A percentile compares a stretch with the other conserved stretches of the same genome.
Evolutionary conservation across 495 filamentous ascomycete species (phyloP).

Genomic region (Schizothecium vesticola): DNA sequence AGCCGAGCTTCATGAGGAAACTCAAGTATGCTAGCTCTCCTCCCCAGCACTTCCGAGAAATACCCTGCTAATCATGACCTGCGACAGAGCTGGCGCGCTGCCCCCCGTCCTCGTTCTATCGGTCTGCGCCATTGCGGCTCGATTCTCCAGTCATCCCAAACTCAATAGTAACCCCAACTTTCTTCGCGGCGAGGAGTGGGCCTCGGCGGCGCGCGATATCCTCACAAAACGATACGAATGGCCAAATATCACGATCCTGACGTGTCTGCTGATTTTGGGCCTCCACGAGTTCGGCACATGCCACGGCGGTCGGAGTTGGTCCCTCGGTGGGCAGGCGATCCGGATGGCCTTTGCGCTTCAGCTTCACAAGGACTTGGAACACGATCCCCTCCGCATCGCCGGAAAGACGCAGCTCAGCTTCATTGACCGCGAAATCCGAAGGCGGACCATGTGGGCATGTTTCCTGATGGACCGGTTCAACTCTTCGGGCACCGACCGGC

Average conservation of each 20-base stretch:
- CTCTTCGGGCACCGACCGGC: constrained; percentile 89
- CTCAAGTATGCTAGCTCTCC: constrained; percentile 48
- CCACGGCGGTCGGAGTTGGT: constrained; percentile 93
- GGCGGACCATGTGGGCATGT: constrained; percentile 96
- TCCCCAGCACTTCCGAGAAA: neutral
- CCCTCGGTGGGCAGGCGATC: constrained; percentile 87
- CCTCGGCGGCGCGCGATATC: constrained; percentile 75
- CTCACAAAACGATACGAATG: constrained; percentile 82
- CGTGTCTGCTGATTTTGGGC: constrained; percentile 79
- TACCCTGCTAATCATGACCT: constrained; percentile 21
- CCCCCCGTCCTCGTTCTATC: constrained; percentile 87
- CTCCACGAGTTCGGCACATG: constrained; percentile 96
- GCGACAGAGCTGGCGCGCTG: constrained; percentile 45
- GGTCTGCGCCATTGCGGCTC: constrained; percentile 86
- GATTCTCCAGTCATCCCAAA: constrained; percentile 93
- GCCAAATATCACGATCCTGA: constrained; percentile 92
- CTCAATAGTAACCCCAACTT: constrained; percentile 80
- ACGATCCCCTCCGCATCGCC: constrained; percentile 67
- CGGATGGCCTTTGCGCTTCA: constrained; percentile 96
- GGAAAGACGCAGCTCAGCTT: constrained; percentile 70
- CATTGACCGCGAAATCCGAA: constrained; percentile 86
- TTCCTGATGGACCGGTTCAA: constrained; percentile 97
- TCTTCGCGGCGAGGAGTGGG: constrained; percentile 87
- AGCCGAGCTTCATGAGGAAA: constrained; percentile 91
- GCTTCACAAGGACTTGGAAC: constrained; percentile 86